Evolutionary conservation across 1,284 basidiomycete species (phyloP).

Genomic region (Malassezia sympodialis): DNA sequence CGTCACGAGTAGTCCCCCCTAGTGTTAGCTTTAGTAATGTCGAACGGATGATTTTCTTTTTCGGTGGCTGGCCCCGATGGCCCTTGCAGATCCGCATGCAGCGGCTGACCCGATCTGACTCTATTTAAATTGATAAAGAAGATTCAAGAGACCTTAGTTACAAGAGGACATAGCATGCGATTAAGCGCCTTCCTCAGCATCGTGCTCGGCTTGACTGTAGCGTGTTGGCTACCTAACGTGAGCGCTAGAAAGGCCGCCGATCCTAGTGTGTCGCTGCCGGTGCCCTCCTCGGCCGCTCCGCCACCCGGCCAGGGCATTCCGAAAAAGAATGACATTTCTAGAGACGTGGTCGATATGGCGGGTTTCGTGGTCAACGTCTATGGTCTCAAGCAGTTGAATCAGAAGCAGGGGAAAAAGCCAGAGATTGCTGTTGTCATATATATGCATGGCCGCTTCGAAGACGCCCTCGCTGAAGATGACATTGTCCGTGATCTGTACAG

Average conservation of each 20-base stretch:
- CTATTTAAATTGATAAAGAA: too few relatives aligned
- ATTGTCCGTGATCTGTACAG: neutral
- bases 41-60: neutral
- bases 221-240: neutral
- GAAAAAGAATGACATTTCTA: neutral
- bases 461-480: slow-evolving; percentile 57
- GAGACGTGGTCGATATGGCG: slow-evolving; percentile 23
- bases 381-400: slow-evolving; percentile 28
- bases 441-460: slow-evolving; percentile 13
- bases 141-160: neutral
- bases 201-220: neutral
- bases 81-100: neutral
- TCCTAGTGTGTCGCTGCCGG: neutral
- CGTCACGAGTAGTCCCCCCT: too few relatives aligned
- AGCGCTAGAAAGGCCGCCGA: neutral
- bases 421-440: slow-evolving; percentile 18
- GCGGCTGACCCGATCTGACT: too few relatives aligned
- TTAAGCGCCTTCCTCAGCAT: neutral
- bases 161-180: neutral
- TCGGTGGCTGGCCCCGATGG: neutral
- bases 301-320: neutral
- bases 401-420: slow-evolving; percentile 18
- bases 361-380: slow-evolving; percentile 38
- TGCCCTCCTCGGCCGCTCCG: neutral
- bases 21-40: neutral